Evolutionary conservation across 495 filamentous ascomycete species (phyloP).

Genomic region (Corynascus novoguineensis): DNA sequence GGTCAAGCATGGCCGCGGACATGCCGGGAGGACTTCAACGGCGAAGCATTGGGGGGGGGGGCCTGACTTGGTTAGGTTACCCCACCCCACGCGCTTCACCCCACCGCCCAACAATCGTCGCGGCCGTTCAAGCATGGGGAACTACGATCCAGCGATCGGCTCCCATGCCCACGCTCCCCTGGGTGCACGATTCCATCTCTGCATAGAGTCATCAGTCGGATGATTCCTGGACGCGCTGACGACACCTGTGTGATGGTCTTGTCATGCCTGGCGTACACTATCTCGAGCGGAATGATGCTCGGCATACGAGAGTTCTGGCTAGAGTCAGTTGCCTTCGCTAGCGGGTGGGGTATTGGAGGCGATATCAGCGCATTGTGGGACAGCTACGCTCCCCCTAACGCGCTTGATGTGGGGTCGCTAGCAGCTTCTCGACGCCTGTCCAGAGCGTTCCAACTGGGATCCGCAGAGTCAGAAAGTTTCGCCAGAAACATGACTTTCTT

Average conservation of each 20-base stretch:
- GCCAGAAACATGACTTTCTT: slow-evolving; percentile 11
- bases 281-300: slow-evolving; percentile 17
- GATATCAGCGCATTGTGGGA: slow-evolving; percentile 16
- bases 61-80: neutral
- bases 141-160: slow-evolving; percentile 24
- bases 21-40: slow-evolving; percentile 21
- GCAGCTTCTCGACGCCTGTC: neutral
- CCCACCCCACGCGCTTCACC: slow-evolving; percentile 7
- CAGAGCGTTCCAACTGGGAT: neutral
- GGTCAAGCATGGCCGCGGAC: slow-evolving; percentile 9
- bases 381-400: neutral
- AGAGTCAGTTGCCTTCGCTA: slow-evolving; percentile 28
- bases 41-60: slow-evolving; percentile 27
- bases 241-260: slow-evolving; percentile 29
- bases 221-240: slow-evolving; percentile 27
- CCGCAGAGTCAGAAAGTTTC: slow-evolving; percentile 14
- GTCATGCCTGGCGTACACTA: slow-evolving; percentile 17
- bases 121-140: neutral
- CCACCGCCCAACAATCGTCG: slow-evolving; percentile 1
- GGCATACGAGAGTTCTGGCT: slow-evolving; percentile 16
- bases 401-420: slow-evolving; percentile 2
- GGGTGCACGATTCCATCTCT: slow-evolving; percentile 8
- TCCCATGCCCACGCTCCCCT: slow-evolving; percentile 3
- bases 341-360: slow-evolving; percentile 23
- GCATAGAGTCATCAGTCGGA: slow-evolving; percentile 22